A percentile compares a stretch with the other conserved stretches of the same genome.
Conservation (phyloP, 768 basidiomycete species). For the Auriscalpium vulgare region DNA sequence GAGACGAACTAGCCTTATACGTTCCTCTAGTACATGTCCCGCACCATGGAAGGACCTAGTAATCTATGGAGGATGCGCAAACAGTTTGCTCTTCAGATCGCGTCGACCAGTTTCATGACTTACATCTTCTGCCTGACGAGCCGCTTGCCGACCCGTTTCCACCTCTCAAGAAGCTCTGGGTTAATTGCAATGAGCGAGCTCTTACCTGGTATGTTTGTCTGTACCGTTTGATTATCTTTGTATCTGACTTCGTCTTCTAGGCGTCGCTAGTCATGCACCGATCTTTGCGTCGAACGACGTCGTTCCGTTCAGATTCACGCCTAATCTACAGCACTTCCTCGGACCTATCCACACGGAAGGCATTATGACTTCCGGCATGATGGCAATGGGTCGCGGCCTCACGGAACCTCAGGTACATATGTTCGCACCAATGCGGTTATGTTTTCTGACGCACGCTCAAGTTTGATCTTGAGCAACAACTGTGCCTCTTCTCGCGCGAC, state of each 20-base stretch:
- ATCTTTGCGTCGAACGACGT: conserved; percentile 75
- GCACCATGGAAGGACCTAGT: conserved; percentile 72
- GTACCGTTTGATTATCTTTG: not conserved
- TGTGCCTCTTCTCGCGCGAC: conserved; percentile 87
- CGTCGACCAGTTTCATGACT: conserved; percentile 87
- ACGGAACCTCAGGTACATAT: conserved; percentile 79
- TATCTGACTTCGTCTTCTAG: conserved; percentile 5
- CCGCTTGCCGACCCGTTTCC: conserved; percentile 78
- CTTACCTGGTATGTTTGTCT: conserved; percentile 54
- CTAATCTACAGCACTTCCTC: conserved; percentile 91
- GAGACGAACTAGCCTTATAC: too few relatives aligned
- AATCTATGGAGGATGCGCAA: conserved; percentile 97
- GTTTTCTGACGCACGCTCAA: conserved; percentile 20
- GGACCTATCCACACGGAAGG: conserved; percentile 88
- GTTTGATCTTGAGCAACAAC: conserved; percentile 89
- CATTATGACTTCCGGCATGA: conserved; percentile 74
- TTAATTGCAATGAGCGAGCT: conserved; percentile 90
- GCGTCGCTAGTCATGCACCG: conserved; percentile 36
- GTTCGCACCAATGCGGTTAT: not conserved
- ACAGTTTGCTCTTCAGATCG: conserved; percentile 88
- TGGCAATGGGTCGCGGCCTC: conserved; percentile 85
- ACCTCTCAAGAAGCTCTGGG: conserved; percentile 84
- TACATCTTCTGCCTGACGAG: conserved; percentile 79
- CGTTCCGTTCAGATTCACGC: conserved; percentile 96
- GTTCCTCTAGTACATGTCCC: conserved; percentile 72